Percentiles rank a stretch among this genome's conserved stretches.
phyloP scores from a whole-genome alignment of 768 basidiomycete species.

The Kwoniella europaea region DNA sequence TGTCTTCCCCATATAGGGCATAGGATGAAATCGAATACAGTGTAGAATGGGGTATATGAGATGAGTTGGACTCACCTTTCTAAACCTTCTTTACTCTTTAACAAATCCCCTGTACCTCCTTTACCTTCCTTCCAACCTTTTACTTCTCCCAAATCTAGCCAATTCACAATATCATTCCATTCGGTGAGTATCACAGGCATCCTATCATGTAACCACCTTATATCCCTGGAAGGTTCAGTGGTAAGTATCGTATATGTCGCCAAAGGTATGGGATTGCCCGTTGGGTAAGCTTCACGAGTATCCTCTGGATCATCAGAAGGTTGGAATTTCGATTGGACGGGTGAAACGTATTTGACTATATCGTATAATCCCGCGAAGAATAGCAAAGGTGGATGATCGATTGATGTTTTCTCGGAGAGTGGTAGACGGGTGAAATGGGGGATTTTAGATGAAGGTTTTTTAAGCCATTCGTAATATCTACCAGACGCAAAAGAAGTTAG shows the following conservation, averaged over 20 bases:
- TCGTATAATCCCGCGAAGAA: slow-evolving; percentile 90
- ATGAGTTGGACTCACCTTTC: slow-evolving; percentile 66
- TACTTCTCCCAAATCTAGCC: slow-evolving; percentile 79
- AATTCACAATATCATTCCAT: slow-evolving; percentile 66
- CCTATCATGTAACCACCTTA: slow-evolving; percentile 89
- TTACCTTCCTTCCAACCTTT: slow-evolving; percentile 70
- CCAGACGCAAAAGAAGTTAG: background rate
- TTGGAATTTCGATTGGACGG: slow-evolving; percentile 45
- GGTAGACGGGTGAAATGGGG: slow-evolving; percentile 76
- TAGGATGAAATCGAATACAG: too few species aligned
- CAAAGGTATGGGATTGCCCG: slow-evolving; percentile 62
- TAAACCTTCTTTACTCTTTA: slow-evolving; percentile 63
- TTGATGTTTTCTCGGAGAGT: slow-evolving; percentile 60
- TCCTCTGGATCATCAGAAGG: slow-evolving; percentile 34
- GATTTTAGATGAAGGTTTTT: slow-evolving; percentile 71
- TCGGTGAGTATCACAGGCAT: slow-evolving; percentile 74
- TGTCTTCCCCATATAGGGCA: too few species aligned
- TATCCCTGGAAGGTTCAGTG: slow-evolving; percentile 70
- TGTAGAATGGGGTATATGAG: background rate
- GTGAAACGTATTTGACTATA: slow-evolving; percentile 61
- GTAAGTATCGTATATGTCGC: slow-evolving; percentile 92
- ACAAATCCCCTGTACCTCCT: slow-evolving; percentile 68
- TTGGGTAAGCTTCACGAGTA: slow-evolving; percentile 49
- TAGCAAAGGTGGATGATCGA: slow-evolving; percentile 62
- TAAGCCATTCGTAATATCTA: slow-evolving; percentile 95